phyloP scores from a whole-genome alignment of 2,329 filamentous ascomycete genomes.

The Penicillium italicum region DNA sequence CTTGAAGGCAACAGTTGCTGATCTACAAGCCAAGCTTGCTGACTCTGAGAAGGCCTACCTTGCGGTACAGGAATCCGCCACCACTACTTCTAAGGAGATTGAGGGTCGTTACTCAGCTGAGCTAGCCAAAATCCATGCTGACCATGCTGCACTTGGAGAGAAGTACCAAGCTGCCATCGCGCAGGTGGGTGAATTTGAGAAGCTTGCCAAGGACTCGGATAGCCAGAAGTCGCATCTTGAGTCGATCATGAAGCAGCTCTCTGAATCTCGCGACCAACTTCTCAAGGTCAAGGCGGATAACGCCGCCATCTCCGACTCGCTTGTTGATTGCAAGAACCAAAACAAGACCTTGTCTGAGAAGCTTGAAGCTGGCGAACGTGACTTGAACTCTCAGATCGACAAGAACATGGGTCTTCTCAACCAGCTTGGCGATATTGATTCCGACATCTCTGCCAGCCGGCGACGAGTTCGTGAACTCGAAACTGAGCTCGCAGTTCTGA shows the following conservation, averaged over 20 bases:
- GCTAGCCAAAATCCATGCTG: constrained; percentile 42
- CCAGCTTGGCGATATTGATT: constrained; percentile 39
- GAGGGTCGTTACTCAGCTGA: constrained; percentile 43
- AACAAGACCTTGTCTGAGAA: constrained; percentile 34
- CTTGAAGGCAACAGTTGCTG: constrained; percentile 42
- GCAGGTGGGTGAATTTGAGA: constrained; percentile 77
- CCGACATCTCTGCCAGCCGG: constrained; percentile 33
- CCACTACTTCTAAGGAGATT: constrained; percentile 15
- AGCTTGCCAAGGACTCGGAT: constrained; percentile 78
- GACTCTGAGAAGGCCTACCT: constrained; percentile 47
- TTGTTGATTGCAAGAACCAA: constrained; percentile 31
- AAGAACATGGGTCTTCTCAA: constrained; percentile 42
- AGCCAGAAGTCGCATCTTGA: constrained; percentile 64
- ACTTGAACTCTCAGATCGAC: constrained; percentile 40
- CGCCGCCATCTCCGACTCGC: constrained; percentile 28
- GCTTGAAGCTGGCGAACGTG: constrained; percentile 33
- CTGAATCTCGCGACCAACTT: constrained; percentile 34
- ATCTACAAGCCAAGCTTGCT: constrained; percentile 63
- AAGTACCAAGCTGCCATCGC: constrained; percentile 34
- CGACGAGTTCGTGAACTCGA: constrained; percentile 40
- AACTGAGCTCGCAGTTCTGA: constrained; percentile 37
- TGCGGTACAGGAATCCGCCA: constrained; percentile 43
- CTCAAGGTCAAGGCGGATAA: constrained; percentile 31
- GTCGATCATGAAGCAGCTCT: constrained; percentile 55
- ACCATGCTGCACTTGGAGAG: constrained; percentile 47